Percentiles rank a stretch among this genome's conserved stretches.
Evolutionary conservation across 345 rosid species (phyloP).

Genomic region (Salix caprea): DNA sequence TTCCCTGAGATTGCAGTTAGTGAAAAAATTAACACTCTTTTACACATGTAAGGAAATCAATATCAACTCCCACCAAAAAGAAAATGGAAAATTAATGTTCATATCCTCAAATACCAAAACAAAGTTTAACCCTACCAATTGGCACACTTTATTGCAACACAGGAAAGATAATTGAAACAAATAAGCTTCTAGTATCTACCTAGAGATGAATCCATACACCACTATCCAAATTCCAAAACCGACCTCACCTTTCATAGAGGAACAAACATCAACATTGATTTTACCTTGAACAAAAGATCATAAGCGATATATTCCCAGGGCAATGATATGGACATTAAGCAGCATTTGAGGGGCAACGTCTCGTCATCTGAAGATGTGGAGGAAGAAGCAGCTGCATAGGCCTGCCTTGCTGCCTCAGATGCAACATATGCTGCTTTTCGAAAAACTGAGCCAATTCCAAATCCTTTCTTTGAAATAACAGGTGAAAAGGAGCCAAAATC

Average conservation of each 20-base stretch:
- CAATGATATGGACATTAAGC: conserved; percentile 88
- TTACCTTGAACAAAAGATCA: conserved; percentile 92
- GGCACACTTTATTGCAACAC: neutral
- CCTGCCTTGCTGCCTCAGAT: conserved; percentile 92
- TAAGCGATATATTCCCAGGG: conserved; percentile 95
- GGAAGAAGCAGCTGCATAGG: conserved; percentile 85
- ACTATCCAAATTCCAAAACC: neutral
- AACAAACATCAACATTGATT: neutral
- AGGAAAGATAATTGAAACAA: neutral
- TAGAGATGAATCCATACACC: neutral
- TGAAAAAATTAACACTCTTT: conserved; percentile 2
- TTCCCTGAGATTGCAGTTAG: conserved; percentile 41
- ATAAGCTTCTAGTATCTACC: neutral
- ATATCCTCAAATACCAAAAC: neutral
- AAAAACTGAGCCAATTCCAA: conserved; percentile 75
- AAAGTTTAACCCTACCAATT: neutral
- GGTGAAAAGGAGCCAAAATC: conserved; percentile 80
- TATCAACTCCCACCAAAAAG: neutral
- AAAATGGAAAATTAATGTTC: neutral
- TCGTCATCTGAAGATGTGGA: conserved; percentile 58
- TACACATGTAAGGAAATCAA: neutral
- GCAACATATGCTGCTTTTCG: conserved; percentile 90
- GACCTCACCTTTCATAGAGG: neutral
- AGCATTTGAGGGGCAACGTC: conserved; percentile 91
- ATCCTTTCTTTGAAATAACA: conserved; percentile 63